Percentiles rank a stretch among this genome's conserved stretches.
These are phyloP conservation scores for Nemania sp. DNA, from an alignment of 2,329 filamentous ascomycete genomes.

Conservation along the genomic window DNA sequence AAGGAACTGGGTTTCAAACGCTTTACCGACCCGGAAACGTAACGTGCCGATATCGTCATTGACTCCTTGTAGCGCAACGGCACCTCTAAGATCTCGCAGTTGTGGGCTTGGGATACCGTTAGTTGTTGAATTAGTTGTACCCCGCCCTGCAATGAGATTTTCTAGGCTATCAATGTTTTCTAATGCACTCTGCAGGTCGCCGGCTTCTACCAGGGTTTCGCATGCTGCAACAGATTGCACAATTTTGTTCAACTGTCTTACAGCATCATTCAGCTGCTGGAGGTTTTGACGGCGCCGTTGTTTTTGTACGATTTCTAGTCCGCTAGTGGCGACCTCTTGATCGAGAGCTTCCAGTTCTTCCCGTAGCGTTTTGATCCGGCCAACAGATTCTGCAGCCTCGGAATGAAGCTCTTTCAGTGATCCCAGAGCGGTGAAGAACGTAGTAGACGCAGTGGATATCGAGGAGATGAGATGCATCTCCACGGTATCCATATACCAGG, in stretches of 20 bases:
- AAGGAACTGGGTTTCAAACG: slow-evolving; percentile 85
- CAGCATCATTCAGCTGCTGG: slow-evolving; percentile 82
- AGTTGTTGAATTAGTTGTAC: slow-evolving; percentile 53
- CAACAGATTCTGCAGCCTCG: slow-evolving; percentile 91
- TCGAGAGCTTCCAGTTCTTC: slow-evolving; percentile 85
- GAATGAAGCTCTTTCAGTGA: slow-evolving; percentile 91
- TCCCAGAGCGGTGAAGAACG: slow-evolving; percentile 94
- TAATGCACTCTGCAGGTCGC: slow-evolving; percentile 85
- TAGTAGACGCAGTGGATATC: slow-evolving; percentile 94
- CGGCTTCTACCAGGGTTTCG: slow-evolving; percentile 83
- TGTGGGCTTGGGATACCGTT: slow-evolving; percentile 52
- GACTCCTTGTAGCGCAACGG: slow-evolving; percentile 84
- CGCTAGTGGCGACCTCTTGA: slow-evolving; percentile 85
- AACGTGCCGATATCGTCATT: slow-evolving; percentile 81
- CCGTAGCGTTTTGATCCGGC: slow-evolving; percentile 83
- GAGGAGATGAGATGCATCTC: slow-evolving; percentile 97
- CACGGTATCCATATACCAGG: slow-evolving; percentile 99
- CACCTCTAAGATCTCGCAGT: slow-evolving; percentile 77
- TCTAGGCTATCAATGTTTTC: slow-evolving; percentile 83
- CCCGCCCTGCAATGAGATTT: slow-evolving; percentile 80
- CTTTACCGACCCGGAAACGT: slow-evolving; percentile 84
- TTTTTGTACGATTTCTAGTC: slow-evolving; percentile 86
- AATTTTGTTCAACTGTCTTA: slow-evolving; percentile 83
- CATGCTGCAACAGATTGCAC: slow-evolving; percentile 80
- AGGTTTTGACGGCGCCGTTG: slow-evolving; percentile 86